Percentiles rank a stretch among this genome's conserved stretches.
Evolutionary conservation across 2,329 filamentous ascomycete species (phyloP).

Genomic region (Diplocarpon rosae): DNA sequence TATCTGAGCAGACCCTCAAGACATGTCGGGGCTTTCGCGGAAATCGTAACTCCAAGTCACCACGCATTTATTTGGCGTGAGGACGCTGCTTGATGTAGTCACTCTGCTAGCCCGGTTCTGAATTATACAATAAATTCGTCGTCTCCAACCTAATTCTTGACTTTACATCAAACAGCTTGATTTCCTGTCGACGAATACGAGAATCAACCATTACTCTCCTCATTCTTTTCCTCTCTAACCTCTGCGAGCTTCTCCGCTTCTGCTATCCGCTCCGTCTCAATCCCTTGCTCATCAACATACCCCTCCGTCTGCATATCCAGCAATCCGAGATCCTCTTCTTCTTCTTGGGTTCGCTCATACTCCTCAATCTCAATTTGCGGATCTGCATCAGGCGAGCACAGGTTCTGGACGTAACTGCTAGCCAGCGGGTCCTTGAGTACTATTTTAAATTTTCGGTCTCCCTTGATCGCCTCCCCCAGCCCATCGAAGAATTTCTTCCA

Average conservation of each 20-base stretch:
- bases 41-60: no score
- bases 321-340: constrained; percentile 86
- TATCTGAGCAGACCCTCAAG: no score
- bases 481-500: constrained; percentile 76
- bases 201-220: background rate
- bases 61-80: no score
- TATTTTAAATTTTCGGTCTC: constrained; percentile 70
- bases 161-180: background rate
- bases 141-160: no score
- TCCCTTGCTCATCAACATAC: constrained; percentile 38
- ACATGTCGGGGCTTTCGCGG: no score
- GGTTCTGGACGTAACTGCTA: constrained; percentile 86
- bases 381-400: constrained; percentile 65
- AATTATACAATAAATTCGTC: no score
- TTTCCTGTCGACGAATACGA: background rate
- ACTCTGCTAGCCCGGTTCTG: no score
- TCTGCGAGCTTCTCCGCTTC: constrained; percentile 9
- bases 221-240: background rate
- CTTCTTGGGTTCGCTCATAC: constrained; percentile 79
- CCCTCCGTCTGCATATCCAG: constrained; percentile 87
- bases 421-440: constrained; percentile 81
- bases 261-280: constrained; percentile 18
- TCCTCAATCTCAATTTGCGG: constrained; percentile 71
- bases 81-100: no score
- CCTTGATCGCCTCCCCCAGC: constrained; percentile 68